phyloP scores from a whole-genome alignment of 345 rosid species.

The Brassica rapa region DNA sequence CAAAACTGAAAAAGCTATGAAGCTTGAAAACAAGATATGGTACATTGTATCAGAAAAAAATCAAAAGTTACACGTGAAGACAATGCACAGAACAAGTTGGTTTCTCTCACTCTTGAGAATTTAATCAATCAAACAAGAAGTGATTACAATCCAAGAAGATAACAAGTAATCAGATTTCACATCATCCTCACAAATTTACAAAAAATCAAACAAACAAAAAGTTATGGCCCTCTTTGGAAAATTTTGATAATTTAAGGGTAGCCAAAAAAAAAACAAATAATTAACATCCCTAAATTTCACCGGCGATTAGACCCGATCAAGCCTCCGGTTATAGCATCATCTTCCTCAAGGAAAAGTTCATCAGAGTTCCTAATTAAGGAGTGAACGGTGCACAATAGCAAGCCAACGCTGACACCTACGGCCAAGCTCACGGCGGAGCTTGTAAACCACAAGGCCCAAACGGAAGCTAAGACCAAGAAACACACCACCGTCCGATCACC shows the following conservation, averaged over 20 bases:
- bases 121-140: constrained; percentile 16
- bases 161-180: not conserved
- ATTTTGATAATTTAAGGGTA: not conserved
- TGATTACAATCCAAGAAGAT: constrained; percentile 11
- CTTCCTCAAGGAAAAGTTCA: constrained; percentile 40
- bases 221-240: not conserved
- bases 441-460: constrained; percentile 46
- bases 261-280: not conserved
- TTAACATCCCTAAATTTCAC: constrained; percentile 6
- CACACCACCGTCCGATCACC: constrained; percentile 40
- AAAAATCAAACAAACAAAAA: not conserved
- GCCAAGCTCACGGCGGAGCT: constrained; percentile 42
- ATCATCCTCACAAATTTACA: not conserved
- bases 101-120: not conserved
- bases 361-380: constrained; percentile 43
- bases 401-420: constrained; percentile 40
- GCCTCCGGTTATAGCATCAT: constrained; percentile 37
- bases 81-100: constrained; percentile 14
- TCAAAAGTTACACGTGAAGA: not conserved
- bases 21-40: constrained; percentile 10
- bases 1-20: constrained; percentile 8
- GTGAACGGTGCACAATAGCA: constrained; percentile 39
- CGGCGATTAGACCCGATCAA: constrained; percentile 37
- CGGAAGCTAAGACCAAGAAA: constrained; percentile 37
- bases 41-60: constrained; percentile 10